Conservation (phyloP, 2,329 filamentous ascomycete genomes). For the Fusarium armeniacum region DNA sequence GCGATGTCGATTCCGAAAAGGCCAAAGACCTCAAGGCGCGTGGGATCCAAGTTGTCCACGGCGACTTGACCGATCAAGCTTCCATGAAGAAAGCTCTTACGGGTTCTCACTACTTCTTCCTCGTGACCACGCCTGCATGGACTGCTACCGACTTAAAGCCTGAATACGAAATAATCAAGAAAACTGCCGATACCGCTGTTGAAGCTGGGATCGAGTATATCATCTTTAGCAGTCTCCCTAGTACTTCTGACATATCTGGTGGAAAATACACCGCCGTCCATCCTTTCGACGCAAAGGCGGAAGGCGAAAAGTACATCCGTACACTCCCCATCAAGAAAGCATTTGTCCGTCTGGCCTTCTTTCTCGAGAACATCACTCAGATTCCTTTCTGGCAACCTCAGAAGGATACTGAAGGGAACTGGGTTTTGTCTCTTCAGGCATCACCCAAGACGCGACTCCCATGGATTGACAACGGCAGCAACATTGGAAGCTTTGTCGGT, state of each 20-base stretch:
- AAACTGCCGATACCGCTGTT: constrained; percentile 57
- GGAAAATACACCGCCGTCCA: constrained; percentile 53
- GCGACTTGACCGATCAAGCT: constrained; percentile 56
- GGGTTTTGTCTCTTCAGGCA: constrained; percentile 42
- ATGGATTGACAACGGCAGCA: constrained; percentile 59
- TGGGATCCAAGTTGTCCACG: constrained; percentile 55
- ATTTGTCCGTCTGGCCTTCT: constrained; percentile 59
- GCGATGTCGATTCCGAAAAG: constrained; percentile 57
- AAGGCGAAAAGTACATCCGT: constrained; percentile 66
- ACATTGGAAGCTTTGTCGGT: constrained; percentile 61
- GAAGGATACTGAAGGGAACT: constrained; percentile 51
- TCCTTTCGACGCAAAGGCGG: constrained; percentile 67
- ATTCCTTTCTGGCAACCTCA: constrained; percentile 49
- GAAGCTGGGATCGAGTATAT: constrained; percentile 56
- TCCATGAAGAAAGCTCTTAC: constrained; percentile 59
- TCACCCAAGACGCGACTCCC: constrained; percentile 55
- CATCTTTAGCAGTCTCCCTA: constrained; percentile 58
- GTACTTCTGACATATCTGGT: constrained; percentile 53
- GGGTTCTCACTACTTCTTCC: constrained; percentile 64
- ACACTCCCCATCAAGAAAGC: constrained; percentile 59
- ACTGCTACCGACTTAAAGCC: constrained; percentile 52
- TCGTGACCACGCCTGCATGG: constrained; percentile 61
- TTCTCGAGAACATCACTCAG: constrained; percentile 58
- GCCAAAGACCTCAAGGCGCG: constrained; percentile 51
- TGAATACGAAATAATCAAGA: constrained; percentile 57